Evolutionary conservation across 1,139 yeast species (phyloP).

Genomic region (Saccharomyces pastorianus): DNA sequence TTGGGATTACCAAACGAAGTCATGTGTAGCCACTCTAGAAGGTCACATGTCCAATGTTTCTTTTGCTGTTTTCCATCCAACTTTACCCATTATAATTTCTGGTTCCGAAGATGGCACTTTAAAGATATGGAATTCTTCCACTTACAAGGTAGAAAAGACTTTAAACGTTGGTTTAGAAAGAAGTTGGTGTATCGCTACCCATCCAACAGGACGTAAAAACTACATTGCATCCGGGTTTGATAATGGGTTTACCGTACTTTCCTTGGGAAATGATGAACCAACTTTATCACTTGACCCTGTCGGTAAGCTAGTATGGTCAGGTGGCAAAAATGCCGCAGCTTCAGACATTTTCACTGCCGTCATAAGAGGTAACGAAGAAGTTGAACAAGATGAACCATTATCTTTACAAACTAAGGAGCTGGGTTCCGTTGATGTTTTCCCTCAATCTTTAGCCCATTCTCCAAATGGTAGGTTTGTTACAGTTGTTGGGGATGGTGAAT

Average conservation of each 20-base stretch:
- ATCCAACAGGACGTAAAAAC: slow-evolving; percentile 51
- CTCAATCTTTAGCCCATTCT: slow-evolving; percentile 78
- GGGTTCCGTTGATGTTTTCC: slow-evolving; percentile 88
- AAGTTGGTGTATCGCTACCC: slow-evolving; percentile 88
- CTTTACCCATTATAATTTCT: slow-evolving; percentile 76
- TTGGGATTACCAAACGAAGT: slow-evolving; percentile 97
- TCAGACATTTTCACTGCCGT: slow-evolving; percentile 76
- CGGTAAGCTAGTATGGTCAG: slow-evolving; percentile 82
- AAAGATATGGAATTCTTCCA: slow-evolving; percentile 71
- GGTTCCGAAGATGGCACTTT: slow-evolving; percentile 80
- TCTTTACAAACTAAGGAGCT: slow-evolving; percentile 76
- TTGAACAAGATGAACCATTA: slow-evolving; percentile 74
- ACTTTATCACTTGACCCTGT: slow-evolving; percentile 86
- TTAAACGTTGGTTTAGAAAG: slow-evolving; percentile 87
- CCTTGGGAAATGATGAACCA: slow-evolving; percentile 92
- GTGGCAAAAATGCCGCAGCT: slow-evolving; percentile 52
- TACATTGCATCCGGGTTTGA: slow-evolving; percentile 89
- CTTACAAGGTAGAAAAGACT: slow-evolving; percentile 82
- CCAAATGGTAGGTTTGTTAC: slow-evolving; percentile 97
- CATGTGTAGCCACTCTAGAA: slow-evolving; percentile 87
- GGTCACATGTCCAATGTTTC: slow-evolving; percentile 94
- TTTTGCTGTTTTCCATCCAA: slow-evolving; percentile 94
- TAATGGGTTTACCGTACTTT: slow-evolving; percentile 80
- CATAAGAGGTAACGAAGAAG: slow-evolving; percentile 60
- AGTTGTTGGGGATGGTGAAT: slow-evolving; percentile 97